These are phyloP conservation scores for Albophoma yamanashiensis DNA, from an alignment of 2,329 filamentous ascomycete species.

Conservation along the genomic window DNA sequence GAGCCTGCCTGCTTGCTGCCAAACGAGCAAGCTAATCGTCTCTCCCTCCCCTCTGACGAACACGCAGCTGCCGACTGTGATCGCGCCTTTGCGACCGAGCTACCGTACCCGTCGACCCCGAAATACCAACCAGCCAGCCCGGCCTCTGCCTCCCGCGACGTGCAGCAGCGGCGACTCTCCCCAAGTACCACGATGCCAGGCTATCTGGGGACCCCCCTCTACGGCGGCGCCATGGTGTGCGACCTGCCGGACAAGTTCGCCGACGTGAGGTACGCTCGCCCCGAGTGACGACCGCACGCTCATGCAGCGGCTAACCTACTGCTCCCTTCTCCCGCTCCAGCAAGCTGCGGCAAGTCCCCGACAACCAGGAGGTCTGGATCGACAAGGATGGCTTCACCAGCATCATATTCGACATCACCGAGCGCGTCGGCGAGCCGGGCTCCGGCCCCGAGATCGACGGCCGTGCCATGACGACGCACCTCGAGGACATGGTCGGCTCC, in stretches of 20 bases:
- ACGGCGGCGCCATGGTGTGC: slow-evolving; percentile 59
- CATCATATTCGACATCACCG: slow-evolving; percentile 83
- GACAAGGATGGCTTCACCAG: slow-evolving; percentile 74
- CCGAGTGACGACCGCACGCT: neutral
- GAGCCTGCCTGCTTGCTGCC: neutral
- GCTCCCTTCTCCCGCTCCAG: slow-evolving; percentile 24
- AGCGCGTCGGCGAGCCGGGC: slow-evolving; percentile 55
- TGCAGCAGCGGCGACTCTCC: neutral
- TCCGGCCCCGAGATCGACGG: slow-evolving; percentile 52
- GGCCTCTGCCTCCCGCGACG: neutral
- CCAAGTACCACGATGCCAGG: slow-evolving; percentile 29
- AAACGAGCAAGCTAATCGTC: too few species aligned
- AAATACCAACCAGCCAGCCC: neutral
- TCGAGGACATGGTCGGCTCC: slow-evolving; percentile 57
- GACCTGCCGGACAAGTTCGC: slow-evolving; percentile 58
- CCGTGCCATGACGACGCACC: slow-evolving; percentile 56
- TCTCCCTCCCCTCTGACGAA: neutral
- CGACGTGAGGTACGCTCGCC: slow-evolving; percentile 54
- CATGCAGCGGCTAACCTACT: slow-evolving; percentile 3
- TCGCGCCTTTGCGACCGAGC: neutral
- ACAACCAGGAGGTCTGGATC: slow-evolving; percentile 89
- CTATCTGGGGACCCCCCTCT: slow-evolving; percentile 52
- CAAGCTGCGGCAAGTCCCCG: slow-evolving; percentile 63
- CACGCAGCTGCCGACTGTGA: neutral
- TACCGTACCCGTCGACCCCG: too few species aligned